Base-by-base conservation (phyloP, 805 yeast genomes). In the Lachancea thermotolerans region DNA sequence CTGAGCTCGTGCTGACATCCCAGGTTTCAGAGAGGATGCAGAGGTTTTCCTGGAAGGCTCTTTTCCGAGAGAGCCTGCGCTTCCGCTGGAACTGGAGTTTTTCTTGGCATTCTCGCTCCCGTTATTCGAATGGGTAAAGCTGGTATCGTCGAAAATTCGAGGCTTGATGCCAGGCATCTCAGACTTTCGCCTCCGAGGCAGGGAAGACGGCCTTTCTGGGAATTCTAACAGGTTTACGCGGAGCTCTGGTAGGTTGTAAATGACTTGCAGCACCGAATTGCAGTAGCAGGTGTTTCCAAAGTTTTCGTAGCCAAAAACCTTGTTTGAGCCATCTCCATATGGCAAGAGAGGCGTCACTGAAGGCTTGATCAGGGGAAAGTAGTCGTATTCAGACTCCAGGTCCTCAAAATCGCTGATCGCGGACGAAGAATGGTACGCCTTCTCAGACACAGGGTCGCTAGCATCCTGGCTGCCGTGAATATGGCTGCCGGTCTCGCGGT, bases 251-350 rank as follows among this genome's bases (percentile, higher is more conserved):
- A 91, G 75, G 66, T 85, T 82, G 69, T 78, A 91, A 9, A 91
- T 73, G 53, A 95, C 87, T 62, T 93, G 99, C 18, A 93, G 67
- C 28, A 93, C 85, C 9, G 96, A 87, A 56, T 93, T 93, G 65
- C 95, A 86, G 68, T 91, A 91, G 67, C 98, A 93, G 0, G 97
- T 89, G 61, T 89, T 83, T 2, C 95, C 95, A 56, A 84, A 85
- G 59, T 85, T 85, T 59, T 85, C 93, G 75, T 83, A 78, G 1
- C 95, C 95, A 61, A 77, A 85, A 17, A 85, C 74, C 60, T 83
- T 85, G 49, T 75, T 70, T 6, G 81, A 68, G 1, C 89, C 90
- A 59, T 80, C 81, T 4, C 88, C 90, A 57, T 64, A 79, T 9
- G 82, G 82, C 49, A 69, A 27, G 9, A 44, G 39, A 5, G 15